Conservation (phyloP, 2,329 filamentous ascomycete species). For the Blastomyces silverae region DNA sequence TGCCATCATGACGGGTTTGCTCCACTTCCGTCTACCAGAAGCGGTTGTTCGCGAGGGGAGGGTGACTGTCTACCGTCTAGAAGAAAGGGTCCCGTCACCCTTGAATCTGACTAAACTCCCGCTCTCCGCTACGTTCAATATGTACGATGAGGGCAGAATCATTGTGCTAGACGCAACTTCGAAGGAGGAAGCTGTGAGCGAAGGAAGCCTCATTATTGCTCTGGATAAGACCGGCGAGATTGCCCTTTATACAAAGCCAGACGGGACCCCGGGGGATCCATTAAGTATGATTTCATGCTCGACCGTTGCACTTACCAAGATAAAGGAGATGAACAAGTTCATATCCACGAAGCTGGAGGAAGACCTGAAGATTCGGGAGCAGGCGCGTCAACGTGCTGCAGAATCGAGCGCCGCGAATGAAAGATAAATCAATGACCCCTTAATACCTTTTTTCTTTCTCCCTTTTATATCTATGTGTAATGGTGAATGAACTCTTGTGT, state of each 20-base stretch:
- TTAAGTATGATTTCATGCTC: constrained; percentile 69
- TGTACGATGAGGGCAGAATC: constrained; percentile 52
- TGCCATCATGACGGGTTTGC: constrained; percentile 76
- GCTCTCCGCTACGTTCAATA: constrained; percentile 83
- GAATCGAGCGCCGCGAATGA: constrained; percentile 82
- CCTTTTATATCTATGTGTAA: constrained; percentile 3
- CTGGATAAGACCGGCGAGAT: constrained; percentile 86
- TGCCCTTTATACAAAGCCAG: constrained; percentile 85
- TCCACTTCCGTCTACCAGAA: constrained; percentile 87
- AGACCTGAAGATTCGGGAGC: constrained; percentile 57
- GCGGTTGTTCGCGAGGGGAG: constrained; percentile 77
- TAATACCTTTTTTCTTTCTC: background rate
- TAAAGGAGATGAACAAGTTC: constrained; percentile 68
- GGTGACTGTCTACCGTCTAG: constrained; percentile 73
- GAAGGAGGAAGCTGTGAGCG: constrained; percentile 49
- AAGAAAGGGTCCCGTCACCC: constrained; percentile 83
- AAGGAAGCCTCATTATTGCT: constrained; percentile 68
- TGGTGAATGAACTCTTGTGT: background rate
- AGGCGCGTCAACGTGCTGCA: constrained; percentile 63
- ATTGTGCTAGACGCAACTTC: constrained; percentile 43
- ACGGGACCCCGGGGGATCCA: constrained; percentile 75
- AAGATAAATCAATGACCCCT: constrained; percentile 49
- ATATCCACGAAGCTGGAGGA: constrained; percentile 67
- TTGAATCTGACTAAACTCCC: constrained; percentile 88
- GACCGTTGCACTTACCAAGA: constrained; percentile 66